These are phyloP conservation scores for Eutypella sp. DNA, from an alignment of 2,329 filamentous ascomycete species.

Conservation along the genomic window DNA sequence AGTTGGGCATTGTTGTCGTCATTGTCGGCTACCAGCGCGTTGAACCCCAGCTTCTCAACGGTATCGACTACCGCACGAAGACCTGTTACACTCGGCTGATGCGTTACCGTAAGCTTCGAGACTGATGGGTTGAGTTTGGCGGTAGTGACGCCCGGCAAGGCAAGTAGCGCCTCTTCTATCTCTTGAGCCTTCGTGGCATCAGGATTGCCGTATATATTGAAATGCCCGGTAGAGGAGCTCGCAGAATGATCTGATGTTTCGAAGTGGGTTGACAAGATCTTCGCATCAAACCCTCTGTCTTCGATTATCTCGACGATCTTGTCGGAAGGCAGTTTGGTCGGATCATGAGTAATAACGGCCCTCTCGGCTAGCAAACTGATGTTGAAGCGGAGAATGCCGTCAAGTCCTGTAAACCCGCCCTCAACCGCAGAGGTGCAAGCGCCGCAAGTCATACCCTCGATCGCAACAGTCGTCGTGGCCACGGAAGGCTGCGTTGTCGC, in stretches of 20 bases:
- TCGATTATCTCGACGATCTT: conserved; percentile 81
- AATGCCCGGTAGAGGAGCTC: conserved; percentile 60
- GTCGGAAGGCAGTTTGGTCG: conserved; percentile 62
- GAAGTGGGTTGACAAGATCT: conserved; percentile 69
- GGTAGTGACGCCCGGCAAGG: conserved; percentile 67
- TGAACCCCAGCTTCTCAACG: conserved; percentile 78
- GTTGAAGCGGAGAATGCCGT: conserved; percentile 83
- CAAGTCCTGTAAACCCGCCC: conserved; percentile 68
- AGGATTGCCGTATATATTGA: conserved; percentile 78
- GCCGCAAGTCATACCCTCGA: conserved; percentile 97
- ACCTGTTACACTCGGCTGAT: conserved; percentile 67
- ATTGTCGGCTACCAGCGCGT: conserved; percentile 82
- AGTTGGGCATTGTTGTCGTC: conserved; percentile 97
- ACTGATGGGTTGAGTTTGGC: conserved; percentile 69
- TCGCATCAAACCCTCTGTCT: conserved; percentile 82
- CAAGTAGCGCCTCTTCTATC: conserved; percentile 63
- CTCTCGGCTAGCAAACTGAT: conserved; percentile 91
- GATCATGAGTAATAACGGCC: conserved; percentile 81
- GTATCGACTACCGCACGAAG: conserved; percentile 77
- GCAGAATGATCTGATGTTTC: conserved; percentile 50
- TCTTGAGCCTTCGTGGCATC: conserved; percentile 67
- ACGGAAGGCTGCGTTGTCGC: conserved; percentile 35
- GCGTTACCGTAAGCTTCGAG: conserved; percentile 67
- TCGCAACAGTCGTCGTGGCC: conserved; percentile 76
- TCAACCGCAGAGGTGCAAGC: conserved; percentile 93